Conservation (phyloP, 352 stramenopile genomes). For the Thraustochytrium sp. region DNA sequence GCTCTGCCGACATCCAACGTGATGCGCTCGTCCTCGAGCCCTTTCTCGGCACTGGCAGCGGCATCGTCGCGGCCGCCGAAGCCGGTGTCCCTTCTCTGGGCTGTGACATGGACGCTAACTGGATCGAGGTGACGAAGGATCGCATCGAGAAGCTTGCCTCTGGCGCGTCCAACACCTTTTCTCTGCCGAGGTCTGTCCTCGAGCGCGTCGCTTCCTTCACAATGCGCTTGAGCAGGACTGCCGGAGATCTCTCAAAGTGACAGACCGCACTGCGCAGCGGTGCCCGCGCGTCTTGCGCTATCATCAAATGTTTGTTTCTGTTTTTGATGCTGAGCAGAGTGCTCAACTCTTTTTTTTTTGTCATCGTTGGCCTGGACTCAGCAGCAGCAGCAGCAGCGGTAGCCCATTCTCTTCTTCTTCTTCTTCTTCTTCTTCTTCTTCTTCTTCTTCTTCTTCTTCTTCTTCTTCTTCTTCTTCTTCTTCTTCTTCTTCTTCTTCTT, state of each 20-base stretch:
- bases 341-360: too few species aligned
- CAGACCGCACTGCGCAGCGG: too few species aligned
- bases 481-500: not conserved
- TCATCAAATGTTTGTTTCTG: not conserved
- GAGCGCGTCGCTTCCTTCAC: not conserved
- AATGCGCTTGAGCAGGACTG: too few species aligned
- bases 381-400: not conserved
- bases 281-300: too few species aligned
- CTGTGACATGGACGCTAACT: not conserved
- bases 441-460: not conserved
- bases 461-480: not conserved
- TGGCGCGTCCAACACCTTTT: not conserved
- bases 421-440: not conserved
- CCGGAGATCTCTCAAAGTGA: too few species aligned
- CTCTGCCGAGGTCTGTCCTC: not conserved
- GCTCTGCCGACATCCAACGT: not conserved
- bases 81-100: not conserved
- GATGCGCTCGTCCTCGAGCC: constrained; percentile 15
- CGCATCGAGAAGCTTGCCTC: not conserved
- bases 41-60: constrained; percentile 24
- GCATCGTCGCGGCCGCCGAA: not conserved
- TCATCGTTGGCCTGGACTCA: not conserved
- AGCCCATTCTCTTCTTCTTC: not conserved
- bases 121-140: not conserved
- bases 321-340: too few species aligned